Percentiles rank a stretch among this genome's conserved stretches.
Conservation (phyloP, 2,329 filamentous ascomycete genomes). For the Arthrobotrys entomopaga region DNA sequence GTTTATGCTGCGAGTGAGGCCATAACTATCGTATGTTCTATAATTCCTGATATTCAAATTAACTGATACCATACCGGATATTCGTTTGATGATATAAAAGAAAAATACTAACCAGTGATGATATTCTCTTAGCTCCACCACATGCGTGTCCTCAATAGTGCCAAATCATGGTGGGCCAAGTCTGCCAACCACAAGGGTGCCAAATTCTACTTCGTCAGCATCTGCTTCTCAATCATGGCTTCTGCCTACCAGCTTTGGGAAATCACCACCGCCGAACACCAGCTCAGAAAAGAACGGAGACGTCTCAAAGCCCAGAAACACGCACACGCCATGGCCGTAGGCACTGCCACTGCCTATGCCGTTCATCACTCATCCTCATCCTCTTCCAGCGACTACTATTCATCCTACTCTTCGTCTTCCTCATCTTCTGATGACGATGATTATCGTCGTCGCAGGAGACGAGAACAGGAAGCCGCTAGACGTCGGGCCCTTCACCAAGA, state of each 20-base stretch:
- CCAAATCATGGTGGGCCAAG: constrained; percentile 43
- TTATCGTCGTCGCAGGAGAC: background rate
- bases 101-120: background rate
- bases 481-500: constrained; percentile 22
- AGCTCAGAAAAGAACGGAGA: constrained; percentile 35
- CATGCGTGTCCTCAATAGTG: constrained; percentile 40
- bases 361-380: constrained; percentile 2
- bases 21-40: constrained; percentile 42
- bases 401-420: constrained; percentile 8
- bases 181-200: constrained; percentile 34
- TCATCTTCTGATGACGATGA: constrained; percentile 16
- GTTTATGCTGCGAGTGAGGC: constrained; percentile 47
- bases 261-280: constrained; percentile 30
- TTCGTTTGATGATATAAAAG: background rate
- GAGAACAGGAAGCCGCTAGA: constrained; percentile 18
- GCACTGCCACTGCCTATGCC: constrained; percentile 25
- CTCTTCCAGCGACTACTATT: constrained; percentile 11
- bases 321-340: constrained; percentile 22
- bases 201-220: constrained; percentile 51
- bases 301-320: constrained; percentile 27
- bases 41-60: background rate
- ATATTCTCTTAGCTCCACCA: constrained; percentile 30
- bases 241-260: constrained; percentile 50
- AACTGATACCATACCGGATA: too few relatives aligned
- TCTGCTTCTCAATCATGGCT: constrained; percentile 48